phyloP scores from a whole-genome alignment of 2,329 filamentous ascomycete genomes.

The Gnomoniopsis sp. region DNA sequence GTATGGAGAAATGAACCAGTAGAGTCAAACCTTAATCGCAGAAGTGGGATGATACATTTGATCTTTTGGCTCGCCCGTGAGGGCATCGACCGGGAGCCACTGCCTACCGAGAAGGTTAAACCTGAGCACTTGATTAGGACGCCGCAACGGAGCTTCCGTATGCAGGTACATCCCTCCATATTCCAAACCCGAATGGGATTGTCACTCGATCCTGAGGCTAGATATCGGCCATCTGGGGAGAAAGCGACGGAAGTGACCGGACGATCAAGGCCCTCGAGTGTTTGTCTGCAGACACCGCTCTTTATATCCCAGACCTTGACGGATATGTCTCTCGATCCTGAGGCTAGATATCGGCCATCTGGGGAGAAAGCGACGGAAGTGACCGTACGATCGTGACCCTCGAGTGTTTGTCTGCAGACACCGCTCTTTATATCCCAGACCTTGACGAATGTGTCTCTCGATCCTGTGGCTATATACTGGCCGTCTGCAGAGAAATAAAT shows the following conservation, averaged over 20 bases:
- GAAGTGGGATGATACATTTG: neutral
- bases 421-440: neutral
- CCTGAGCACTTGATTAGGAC: too few species aligned
- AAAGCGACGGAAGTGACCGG: neutral
- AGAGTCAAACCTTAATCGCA: neutral
- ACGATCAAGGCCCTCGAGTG: neutral
- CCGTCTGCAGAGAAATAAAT: neutral
- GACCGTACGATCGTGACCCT: neutral
- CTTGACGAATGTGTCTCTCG: neutral
- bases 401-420: neutral
- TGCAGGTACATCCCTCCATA: neutral
- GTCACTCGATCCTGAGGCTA: neutral
- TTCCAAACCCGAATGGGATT: constrained; percentile 22
- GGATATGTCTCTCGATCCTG: neutral
- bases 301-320: constrained; percentile 23
- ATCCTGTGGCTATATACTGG: neutral
- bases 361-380: neutral
- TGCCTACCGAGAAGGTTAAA: too few species aligned
- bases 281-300: neutral
- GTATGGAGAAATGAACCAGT: neutral
- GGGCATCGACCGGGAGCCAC: too few species aligned
- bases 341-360: neutral
- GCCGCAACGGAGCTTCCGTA: neutral
- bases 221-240: neutral
- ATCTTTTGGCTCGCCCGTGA: too few species aligned